These are phyloP conservation scores for Peronospora belbahrii DNA, from an alignment of 352 stramenopile species.

Conservation along the genomic window DNA sequence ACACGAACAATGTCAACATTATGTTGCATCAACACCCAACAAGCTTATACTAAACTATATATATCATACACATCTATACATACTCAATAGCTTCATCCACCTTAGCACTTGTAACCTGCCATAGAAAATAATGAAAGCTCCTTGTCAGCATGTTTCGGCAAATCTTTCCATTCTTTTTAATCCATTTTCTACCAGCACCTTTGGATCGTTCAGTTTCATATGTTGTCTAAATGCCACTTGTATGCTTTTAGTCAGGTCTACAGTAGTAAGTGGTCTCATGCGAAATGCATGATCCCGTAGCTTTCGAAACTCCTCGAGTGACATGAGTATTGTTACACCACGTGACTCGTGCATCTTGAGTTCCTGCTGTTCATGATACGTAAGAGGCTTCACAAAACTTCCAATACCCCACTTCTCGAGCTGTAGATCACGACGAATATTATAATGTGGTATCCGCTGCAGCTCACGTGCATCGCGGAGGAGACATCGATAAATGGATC, in stretches of 20 bases:
- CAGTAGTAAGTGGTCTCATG: slow-evolving; percentile 8
- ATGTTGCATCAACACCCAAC: too few relatives aligned
- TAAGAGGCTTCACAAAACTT: slow-evolving; percentile 30
- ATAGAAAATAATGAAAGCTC: neutral
- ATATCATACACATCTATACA: neutral
- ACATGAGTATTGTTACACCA: slow-evolving; percentile 21
- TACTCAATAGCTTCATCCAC: slow-evolving; percentile 67
- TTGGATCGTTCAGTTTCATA: slow-evolving; percentile 23
- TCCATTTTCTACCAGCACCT: slow-evolving; percentile 18
- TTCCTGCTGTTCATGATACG: slow-evolving; percentile 1
- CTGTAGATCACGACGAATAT: slow-evolving; percentile 40
- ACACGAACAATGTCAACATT: slow-evolving; percentile 1
- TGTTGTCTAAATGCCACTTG: slow-evolving; percentile 40
- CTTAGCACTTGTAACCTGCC: slow-evolving; percentile 34
- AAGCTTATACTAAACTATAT: neutral
- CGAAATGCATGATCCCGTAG: slow-evolving; percentile 35
- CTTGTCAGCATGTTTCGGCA: neutral
- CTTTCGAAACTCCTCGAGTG: slow-evolving; percentile 38
- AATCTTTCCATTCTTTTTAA: neutral
- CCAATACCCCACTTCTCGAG: slow-evolving; percentile 63
- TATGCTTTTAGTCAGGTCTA: slow-evolving; percentile 36
- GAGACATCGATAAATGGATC: slow-evolving; percentile 61
- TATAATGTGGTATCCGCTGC: slow-evolving; percentile 50
- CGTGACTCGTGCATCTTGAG: neutral
- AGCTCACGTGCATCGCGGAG: slow-evolving; percentile 52